Evolutionary conservation across 2,329 filamentous ascomycete species (phyloP), one percentile per base, ranked within the genome.

Genomic region (Lizonia empirigonia): DNA sequence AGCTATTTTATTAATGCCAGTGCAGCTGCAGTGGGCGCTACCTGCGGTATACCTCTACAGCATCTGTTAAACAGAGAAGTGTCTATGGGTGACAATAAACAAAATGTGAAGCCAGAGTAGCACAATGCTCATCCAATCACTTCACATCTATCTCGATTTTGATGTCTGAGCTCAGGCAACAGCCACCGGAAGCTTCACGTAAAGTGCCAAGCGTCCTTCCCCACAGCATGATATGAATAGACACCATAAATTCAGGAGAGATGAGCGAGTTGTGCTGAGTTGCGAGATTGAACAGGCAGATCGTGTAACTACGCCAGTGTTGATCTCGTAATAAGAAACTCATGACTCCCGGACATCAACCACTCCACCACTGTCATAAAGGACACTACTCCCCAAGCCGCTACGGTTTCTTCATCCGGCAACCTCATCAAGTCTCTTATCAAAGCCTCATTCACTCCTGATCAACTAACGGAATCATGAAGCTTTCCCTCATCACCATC

Each of bases 401-500:
- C 15, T 44, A 36, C 24, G 35, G 38, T 41, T 3, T 15, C 15
- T 18, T 23, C 15, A 42, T 26, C 36, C 16, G 24, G 13, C 15
- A 19, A 22, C 16, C 16, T 19, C 10, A n/a, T n/a, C n/a, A n/a
- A n/a, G n/a, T n/a, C n/a, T n/a, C n/a, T n/a, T n/a, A n/a, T n/a
- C n/a, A n/a, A n/a, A n/a, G n/a, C n/a, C n/a, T n/a, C n/a, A n/a
- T n/a, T n/a, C n/a, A n/a, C n/a, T n/a, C n/a, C n/a, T n/a, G n/a
- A n/a, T 24, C 34, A 24, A 39, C 7, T n/a, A 30, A 22, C 24
- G 45, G 50, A 57, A 45, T 32, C 50, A 72, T 72, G 69, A 72
- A 71, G 64, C 53, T 72, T 51, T 58, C 59, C 15, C 54, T 71
- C 46, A 51, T 58, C 38, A 53, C 67, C 18, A 30, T 70, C 26